phyloP scores from a whole-genome alignment of 1,284 basidiomycete species.

The Pterula multifida region DNA sequence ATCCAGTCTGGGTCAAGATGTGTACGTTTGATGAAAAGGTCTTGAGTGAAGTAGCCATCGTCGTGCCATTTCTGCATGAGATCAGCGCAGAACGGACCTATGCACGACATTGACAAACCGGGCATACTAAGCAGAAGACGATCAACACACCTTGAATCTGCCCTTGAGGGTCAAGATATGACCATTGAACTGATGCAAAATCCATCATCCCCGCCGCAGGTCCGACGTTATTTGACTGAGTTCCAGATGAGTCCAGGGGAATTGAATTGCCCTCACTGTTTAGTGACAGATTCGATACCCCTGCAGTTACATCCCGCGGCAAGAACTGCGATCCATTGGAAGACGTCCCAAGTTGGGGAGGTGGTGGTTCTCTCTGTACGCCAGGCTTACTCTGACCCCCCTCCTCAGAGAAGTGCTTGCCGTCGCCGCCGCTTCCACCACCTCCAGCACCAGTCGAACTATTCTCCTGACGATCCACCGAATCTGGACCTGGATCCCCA shows the following conservation, averaged over 20 bases:
- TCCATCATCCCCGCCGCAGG: slow-evolving; percentile 38
- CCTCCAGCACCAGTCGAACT: neutral
- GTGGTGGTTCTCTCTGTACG: neutral
- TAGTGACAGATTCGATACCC: slow-evolving; percentile 6
- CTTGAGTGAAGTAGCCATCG: slow-evolving; percentile 82
- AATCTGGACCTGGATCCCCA: slow-evolving; percentile 23
- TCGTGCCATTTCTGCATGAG: slow-evolving; percentile 96
- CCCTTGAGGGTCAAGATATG: slow-evolving; percentile 84
- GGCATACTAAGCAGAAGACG: slow-evolving; percentile 1
- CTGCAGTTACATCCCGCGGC: neutral
- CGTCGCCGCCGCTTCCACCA: neutral
- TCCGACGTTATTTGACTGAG: slow-evolving; percentile 11
- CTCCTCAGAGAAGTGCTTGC: too few species aligned
- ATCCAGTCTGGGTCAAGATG: slow-evolving; percentile 55
- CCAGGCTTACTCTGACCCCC: too few species aligned
- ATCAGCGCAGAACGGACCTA: slow-evolving; percentile 84
- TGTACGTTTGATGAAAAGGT: slow-evolving; percentile 76
- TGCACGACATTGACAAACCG: slow-evolving; percentile 5
- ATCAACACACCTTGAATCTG: slow-evolving; percentile 66
- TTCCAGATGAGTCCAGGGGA: slow-evolving; percentile 10
- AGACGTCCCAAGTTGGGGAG: neutral
- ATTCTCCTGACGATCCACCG: slow-evolving; percentile 24
- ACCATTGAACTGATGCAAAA: slow-evolving; percentile 74
- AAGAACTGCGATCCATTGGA: neutral
- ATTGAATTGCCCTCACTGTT: slow-evolving; percentile 9